Evolutionary conservation across 495 filamentous ascomycete species (phyloP).

Genomic region (Trypethelium eluteriae): DNA sequence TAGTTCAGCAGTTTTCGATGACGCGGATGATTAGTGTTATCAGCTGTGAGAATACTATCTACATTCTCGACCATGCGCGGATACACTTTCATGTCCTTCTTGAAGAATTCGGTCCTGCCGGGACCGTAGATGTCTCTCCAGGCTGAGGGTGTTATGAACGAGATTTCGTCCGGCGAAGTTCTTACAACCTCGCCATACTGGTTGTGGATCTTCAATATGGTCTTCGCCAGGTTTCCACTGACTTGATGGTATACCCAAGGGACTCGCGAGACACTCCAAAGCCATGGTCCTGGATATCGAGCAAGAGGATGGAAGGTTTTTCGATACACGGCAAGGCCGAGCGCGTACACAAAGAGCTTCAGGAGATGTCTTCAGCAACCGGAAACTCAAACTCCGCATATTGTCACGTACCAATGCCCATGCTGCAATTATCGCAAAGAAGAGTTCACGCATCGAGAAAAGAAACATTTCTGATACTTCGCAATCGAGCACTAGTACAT

Average conservation of each 20-base stretch:
- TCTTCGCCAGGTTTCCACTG: not conserved
- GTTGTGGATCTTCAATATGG: not conserved
- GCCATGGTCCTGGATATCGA: not conserved
- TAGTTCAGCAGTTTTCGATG: constrained; percentile 30
- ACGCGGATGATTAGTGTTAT: constrained; percentile 28
- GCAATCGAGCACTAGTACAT: no score
- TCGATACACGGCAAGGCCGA: not conserved
- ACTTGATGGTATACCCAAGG: not conserved
- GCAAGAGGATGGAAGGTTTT: not conserved
- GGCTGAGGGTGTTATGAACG: constrained; percentile 17
- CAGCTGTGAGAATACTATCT: constrained; percentile 12
- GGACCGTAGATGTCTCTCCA: constrained; percentile 27
- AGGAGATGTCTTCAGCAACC: no score
- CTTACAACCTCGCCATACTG: constrained; percentile 19
- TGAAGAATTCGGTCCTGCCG: constrained; percentile 3
- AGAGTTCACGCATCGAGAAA: no score
- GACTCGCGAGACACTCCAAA: not conserved
- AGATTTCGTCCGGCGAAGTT: constrained; percentile 19
- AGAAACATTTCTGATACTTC: no score
- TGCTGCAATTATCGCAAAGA: no score
- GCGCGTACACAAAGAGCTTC: constrained; percentile 12
- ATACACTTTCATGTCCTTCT: not conserved
- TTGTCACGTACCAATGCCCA: no score
- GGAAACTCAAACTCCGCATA: no score
- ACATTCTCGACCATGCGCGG: not conserved